phyloP scores from a whole-genome alignment of 345 rosid genomes.

The Lepidium didymum region DNA sequence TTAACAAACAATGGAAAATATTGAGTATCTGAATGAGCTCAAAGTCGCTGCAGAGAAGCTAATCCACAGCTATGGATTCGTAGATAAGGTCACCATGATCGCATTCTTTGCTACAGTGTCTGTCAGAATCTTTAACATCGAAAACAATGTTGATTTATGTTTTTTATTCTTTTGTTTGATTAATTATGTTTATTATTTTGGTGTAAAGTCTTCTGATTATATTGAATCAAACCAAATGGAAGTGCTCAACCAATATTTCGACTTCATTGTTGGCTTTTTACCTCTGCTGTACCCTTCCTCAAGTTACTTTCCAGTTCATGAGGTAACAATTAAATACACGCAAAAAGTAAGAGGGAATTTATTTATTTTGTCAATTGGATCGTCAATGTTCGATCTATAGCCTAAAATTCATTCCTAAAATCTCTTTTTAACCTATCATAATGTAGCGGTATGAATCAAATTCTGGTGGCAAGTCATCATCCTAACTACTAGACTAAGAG shows the following conservation, averaged over 20 bases:
- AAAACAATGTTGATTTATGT: background rate
- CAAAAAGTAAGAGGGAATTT: background rate
- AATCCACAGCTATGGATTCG: slow-evolving; percentile 49
- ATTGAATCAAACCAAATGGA: slow-evolving; percentile 81
- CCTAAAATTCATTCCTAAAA: background rate
- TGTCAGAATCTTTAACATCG: background rate
- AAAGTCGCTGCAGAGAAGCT: too few species aligned
- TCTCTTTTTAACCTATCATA: too few species aligned
- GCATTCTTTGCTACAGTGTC: too few species aligned
- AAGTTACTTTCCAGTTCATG: slow-evolving; percentile 42
- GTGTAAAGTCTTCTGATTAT: slow-evolving; percentile 53
- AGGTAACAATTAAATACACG: slow-evolving; percentile 34
- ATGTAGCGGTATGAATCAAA: too few species aligned
- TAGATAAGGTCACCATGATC: slow-evolving; percentile 36
- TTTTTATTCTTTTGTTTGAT: background rate
- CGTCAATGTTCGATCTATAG: too few species aligned
- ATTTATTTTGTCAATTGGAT: too few species aligned
- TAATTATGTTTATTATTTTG: background rate
- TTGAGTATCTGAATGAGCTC: slow-evolving; percentile 43
- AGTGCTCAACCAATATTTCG: slow-evolving; percentile 44
- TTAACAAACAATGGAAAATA: slow-evolving; percentile 34
- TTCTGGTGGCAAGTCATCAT: too few species aligned
- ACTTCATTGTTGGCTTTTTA: slow-evolving; percentile 63
- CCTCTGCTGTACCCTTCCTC: slow-evolving; percentile 64
- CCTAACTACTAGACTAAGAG: too few species aligned